A percentile compares a stretch with the other conserved stretches of the same genome.
Conservation (phyloP, 805 yeast species). For the Saturnispora bothae region DNA sequence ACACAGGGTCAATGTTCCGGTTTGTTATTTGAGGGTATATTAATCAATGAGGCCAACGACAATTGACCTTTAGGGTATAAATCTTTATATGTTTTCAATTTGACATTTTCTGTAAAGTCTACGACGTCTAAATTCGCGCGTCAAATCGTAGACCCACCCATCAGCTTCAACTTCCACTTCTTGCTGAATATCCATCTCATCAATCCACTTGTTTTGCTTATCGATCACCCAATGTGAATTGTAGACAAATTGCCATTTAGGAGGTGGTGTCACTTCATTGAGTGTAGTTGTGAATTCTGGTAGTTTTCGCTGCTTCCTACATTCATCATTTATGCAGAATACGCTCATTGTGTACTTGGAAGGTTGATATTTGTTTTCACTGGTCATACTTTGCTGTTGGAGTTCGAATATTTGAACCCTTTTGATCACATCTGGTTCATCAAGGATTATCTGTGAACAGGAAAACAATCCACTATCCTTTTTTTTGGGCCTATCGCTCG, state of each 20-base stretch:
- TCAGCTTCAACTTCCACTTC: slow-evolving; percentile 22
- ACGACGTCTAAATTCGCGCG: slow-evolving; percentile 46
- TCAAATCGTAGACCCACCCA: slow-evolving; percentile 43
- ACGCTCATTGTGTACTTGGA: slow-evolving; percentile 44
- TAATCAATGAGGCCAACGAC: slow-evolving; percentile 1
- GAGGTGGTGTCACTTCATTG: slow-evolving; percentile 52
- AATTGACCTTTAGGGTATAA: not conserved
- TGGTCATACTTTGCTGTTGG: slow-evolving; percentile 49
- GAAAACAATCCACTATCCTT: not conserved
- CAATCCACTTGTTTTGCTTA: slow-evolving; percentile 42
- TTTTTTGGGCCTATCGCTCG: not conserved
- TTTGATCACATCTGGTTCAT: slow-evolving; percentile 50
- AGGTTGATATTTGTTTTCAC: slow-evolving; percentile 49
- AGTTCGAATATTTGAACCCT: slow-evolving; percentile 73
- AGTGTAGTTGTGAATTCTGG: slow-evolving; percentile 58
- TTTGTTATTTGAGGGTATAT: slow-evolving; percentile 39
- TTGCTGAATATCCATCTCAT: slow-evolving; percentile 31
- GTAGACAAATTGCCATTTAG: slow-evolving; percentile 54
- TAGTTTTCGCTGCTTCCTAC: slow-evolving; percentile 31
- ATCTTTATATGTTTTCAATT: not conserved
- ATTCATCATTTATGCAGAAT: slow-evolving; percentile 29
- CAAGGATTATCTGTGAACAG: slow-evolving; percentile 36
- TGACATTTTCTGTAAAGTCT: slow-evolving; percentile 28
- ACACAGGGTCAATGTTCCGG: slow-evolving; percentile 36
- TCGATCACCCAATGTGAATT: slow-evolving; percentile 61